phyloP scores from a whole-genome alignment of 768 basidiomycete genomes.

The Amanita thiersii region DNA sequence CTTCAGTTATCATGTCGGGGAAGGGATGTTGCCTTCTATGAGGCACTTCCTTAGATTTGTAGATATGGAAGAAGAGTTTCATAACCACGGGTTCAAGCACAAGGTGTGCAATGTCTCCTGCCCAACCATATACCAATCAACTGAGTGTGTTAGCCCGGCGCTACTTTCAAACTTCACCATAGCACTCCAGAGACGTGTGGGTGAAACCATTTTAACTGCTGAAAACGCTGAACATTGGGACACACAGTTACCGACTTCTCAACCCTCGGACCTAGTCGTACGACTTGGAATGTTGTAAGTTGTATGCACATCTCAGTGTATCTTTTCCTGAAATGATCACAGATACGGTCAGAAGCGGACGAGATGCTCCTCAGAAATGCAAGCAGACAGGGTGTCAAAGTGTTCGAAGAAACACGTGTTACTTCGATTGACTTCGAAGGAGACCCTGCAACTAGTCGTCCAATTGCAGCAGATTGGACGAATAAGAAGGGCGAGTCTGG shows the following conservation, averaged over 20 bases:
- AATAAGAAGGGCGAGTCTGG: constrained; percentile 24
- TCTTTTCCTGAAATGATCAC: not conserved
- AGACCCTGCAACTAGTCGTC: constrained; percentile 20
- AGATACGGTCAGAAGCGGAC: constrained; percentile 55
- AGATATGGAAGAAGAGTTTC: constrained; percentile 20
- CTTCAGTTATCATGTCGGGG: constrained; percentile 31
- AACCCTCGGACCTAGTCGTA: constrained; percentile 36
- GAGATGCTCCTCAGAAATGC: constrained; percentile 51
- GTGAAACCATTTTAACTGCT: constrained; percentile 13
- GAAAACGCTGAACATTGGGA: not conserved
- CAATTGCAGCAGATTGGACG: constrained; percentile 30
- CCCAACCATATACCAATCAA: not conserved
- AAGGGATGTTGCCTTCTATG: constrained; percentile 24
- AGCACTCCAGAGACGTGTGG: constrained; percentile 50
- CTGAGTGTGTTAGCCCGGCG: constrained; percentile 37
- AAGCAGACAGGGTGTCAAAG: constrained; percentile 31
- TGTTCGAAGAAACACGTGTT: constrained; percentile 41
- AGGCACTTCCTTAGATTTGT: constrained; percentile 26
- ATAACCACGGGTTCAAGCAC: constrained; percentile 20
- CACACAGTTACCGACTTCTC: constrained; percentile 50
- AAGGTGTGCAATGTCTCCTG: constrained; percentile 15
- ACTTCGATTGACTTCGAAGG: constrained; percentile 35
- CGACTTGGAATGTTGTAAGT: constrained; percentile 56
- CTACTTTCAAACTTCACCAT: constrained; percentile 51
- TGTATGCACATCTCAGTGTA: not conserved